Evolutionary conservation across 192 early-diverging fungal genomes (phyloP).

Genomic region (Linnemannia exigua): DNA sequence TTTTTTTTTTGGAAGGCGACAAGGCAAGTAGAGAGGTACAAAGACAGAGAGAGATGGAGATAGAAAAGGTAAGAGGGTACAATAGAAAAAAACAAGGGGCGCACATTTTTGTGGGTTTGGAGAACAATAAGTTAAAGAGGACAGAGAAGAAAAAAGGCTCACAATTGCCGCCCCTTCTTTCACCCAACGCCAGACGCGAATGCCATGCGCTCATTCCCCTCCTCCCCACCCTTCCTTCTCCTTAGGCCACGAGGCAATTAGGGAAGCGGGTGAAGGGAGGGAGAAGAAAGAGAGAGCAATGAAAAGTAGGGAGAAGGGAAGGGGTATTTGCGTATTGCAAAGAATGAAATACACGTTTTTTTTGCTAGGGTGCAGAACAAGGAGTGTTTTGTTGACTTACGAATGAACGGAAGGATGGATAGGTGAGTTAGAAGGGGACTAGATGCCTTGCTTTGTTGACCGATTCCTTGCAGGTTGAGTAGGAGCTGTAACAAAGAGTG

Average conservation of each 20-base stretch:
- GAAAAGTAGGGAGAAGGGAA: not conserved
- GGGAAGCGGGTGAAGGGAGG: not conserved
- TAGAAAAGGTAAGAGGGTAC: not conserved
- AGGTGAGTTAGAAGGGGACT: not conserved
- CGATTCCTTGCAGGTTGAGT: not conserved
- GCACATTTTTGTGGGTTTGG: not conserved
- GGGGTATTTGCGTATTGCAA: not conserved
- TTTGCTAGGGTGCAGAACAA: not conserved
- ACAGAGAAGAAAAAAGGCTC: not conserved
- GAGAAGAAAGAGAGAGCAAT: not conserved
- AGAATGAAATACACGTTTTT: conserved; percentile 5
- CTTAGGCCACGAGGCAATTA: not conserved
- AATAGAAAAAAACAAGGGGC: not conserved
- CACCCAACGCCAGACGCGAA: too few relatives aligned
- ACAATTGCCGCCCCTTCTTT: not conserved
- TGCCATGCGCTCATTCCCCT: not conserved
- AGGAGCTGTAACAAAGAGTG: not conserved
- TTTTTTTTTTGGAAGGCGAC: not conserved
- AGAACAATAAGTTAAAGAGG: not conserved
- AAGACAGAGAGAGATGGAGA: not conserved
- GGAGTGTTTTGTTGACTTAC: too few relatives aligned
- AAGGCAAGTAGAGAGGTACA: not conserved
- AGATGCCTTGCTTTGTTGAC: not conserved
- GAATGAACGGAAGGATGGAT: not conserved
- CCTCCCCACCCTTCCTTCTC: not conserved